Conservation (phyloP, 208 protist species). For the Endotrypanum monterogeii region DNA sequence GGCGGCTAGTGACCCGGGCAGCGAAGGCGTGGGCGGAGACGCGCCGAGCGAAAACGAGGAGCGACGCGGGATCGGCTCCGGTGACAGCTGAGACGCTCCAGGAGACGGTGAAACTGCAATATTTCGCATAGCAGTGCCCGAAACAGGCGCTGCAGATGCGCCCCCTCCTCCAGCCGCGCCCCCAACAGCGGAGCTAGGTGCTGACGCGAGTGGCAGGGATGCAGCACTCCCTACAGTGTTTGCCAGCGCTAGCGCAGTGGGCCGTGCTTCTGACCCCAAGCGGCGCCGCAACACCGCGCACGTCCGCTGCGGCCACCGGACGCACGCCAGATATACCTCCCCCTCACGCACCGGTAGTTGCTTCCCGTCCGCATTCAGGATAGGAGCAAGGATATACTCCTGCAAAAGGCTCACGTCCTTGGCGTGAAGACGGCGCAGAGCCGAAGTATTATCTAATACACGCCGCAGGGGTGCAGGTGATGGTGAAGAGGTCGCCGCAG, state of each 20-base stretch:
- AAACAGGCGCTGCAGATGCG: background rate
- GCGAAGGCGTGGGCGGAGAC: slow-evolving; percentile 17
- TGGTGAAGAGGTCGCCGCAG: slow-evolving; percentile 2
- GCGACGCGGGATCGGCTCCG: slow-evolving; percentile 18
- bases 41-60: background rate
- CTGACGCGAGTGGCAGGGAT: background rate
- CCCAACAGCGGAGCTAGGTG: slow-evolving; percentile 1
- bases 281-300: slow-evolving; percentile 58
- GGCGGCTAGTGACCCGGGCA: background rate
- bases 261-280: slow-evolving; percentile 26
- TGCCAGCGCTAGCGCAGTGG: background rate
- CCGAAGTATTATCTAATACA: slow-evolving; percentile 35
- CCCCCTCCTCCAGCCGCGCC: slow-evolving; percentile 7
- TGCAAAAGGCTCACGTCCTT: slow-evolving; percentile 58
- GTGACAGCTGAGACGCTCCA: slow-evolving; percentile 8
- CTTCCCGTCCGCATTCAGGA: slow-evolving; percentile 57
- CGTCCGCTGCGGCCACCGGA: slow-evolving; percentile 62
- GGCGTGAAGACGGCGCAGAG: slow-evolving; percentile 29
- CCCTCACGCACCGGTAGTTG: slow-evolving; percentile 62
- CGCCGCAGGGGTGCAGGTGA: slow-evolving; percentile 14
- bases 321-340: slow-evolving; percentile 61
- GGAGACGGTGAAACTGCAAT: slow-evolving; percentile 10
- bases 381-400: slow-evolving; percentile 64
- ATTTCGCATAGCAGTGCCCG: background rate
- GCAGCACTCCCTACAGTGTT: background rate